Percentiles rank a stretch among this genome's conserved stretches.
Conservation (phyloP, 106 monocot genomes). For the Dioscorea dumetorum region DNA sequence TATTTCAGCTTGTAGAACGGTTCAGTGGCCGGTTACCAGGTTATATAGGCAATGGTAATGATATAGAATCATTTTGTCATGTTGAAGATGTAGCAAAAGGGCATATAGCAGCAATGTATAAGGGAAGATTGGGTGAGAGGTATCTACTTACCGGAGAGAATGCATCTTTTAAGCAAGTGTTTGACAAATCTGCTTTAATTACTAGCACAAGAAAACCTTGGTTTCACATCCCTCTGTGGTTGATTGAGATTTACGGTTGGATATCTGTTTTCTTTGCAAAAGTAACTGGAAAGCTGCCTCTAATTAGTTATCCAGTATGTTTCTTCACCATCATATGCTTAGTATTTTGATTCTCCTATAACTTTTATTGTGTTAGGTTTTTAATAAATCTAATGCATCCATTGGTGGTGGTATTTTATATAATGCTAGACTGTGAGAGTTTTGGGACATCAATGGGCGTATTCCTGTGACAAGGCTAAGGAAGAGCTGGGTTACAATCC, state of each 20-base stretch:
- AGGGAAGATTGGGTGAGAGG: constrained; percentile 72
- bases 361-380: not conserved
- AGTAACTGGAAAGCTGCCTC: constrained; percentile 80
- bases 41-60: constrained; percentile 67
- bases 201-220: constrained; percentile 59
- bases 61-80: constrained; percentile 63
- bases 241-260: constrained; percentile 81
- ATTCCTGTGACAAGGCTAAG: constrained; percentile 90
- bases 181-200: constrained; percentile 62
- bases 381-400: not conserved
- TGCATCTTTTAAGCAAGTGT: constrained; percentile 51
- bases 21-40: constrained; percentile 88
- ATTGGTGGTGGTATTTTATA: not conserved
- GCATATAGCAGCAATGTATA: constrained; percentile 77
- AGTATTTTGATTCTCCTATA: not conserved
- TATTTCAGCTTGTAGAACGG: constrained; percentile 73
- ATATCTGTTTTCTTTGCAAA: constrained; percentile 67
- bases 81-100: constrained; percentile 85
- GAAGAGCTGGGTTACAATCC: constrained; percentile 65
- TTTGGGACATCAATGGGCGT: constrained; percentile 79
- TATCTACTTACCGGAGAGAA: constrained; percentile 94
- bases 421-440: constrained; percentile 47
- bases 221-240: constrained; percentile 76
- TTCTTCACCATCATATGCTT: not conserved
- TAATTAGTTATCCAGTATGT: constrained; percentile 89